Evolutionary conservation across 2,329 filamentous ascomycete genomes (phyloP).

Genomic region (Didymellaceae sp.): DNA sequence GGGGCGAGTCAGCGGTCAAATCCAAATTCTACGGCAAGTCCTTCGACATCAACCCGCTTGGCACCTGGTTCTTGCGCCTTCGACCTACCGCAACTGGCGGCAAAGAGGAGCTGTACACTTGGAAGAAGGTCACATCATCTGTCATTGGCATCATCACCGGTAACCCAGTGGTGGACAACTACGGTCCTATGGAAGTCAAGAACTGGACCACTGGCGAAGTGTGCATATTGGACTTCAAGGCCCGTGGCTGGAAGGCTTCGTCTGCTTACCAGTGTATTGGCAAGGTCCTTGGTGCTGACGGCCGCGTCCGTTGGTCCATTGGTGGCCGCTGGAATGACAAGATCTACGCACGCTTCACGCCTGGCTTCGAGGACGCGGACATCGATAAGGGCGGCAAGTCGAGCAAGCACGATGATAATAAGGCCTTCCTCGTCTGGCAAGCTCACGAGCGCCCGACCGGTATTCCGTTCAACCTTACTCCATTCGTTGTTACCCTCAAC

Average conservation of each 20-base stretch:
- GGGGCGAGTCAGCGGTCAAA: constrained; percentile 91
- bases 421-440: constrained; percentile 93
- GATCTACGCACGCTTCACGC: constrained; percentile 90
- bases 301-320: constrained; percentile 85
- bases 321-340: constrained; percentile 98
- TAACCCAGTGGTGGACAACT: constrained; percentile 96
- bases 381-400: constrained; percentile 52
- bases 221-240: constrained; percentile 90
- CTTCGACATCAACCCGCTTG: constrained; percentile 94
- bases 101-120: constrained; percentile 87
- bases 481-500: constrained; percentile 94
- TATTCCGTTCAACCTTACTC: constrained; percentile 96
- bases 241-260: constrained; percentile 92
- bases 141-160: constrained; percentile 99
- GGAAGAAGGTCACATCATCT: constrained; percentile 98
- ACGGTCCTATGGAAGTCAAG: constrained; percentile 95
- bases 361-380: constrained; percentile 81
- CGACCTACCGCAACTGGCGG: constrained; percentile 71
- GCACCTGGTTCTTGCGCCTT: constrained; percentile 93
- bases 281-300: constrained; percentile 79
- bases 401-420: constrained; percentile 65
- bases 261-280: constrained; percentile 89
- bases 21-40: constrained; percentile 98
- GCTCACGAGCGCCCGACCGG: constrained; percentile 78
- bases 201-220: constrained; percentile 95